A percentile compares a stretch with the other conserved stretches of the same genome.
phyloP scores from a whole-genome alignment of 1,284 basidiomycete species.

The Cryptococcus maquisensis region DNA sequence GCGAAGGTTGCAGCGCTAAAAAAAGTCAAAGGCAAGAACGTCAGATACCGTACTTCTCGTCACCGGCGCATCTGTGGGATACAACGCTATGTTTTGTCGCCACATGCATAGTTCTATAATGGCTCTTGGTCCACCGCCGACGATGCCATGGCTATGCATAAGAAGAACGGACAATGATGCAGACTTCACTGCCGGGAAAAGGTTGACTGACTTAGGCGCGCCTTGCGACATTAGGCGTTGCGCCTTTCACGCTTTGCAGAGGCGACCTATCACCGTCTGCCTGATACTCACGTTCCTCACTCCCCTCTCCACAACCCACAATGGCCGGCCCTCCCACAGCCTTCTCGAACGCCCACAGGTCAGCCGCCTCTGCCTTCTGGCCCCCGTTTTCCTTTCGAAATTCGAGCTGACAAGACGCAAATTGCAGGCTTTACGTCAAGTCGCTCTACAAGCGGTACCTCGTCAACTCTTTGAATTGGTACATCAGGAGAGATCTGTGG shows the following conservation, averaged over 20 bases:
- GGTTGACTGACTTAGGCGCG: background rate
- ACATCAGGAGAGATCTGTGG: slow-evolving; percentile 78
- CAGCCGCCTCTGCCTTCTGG: background rate
- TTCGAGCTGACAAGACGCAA: background rate
- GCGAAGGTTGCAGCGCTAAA: too few relatives aligned
- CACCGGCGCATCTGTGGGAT: too few relatives aligned
- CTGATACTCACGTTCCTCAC: background rate
- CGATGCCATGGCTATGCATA: too few relatives aligned
- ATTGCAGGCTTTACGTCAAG: slow-evolving; percentile 69
- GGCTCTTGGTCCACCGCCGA: too few relatives aligned
- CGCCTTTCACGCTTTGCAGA: background rate
- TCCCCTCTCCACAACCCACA: background rate
- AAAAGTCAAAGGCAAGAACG: background rate
- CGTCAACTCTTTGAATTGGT: slow-evolving; percentile 84
- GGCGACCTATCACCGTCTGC: background rate
- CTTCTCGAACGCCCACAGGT: slow-evolving; percentile 17
- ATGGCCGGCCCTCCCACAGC: slow-evolving; percentile 11
- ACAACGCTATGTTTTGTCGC: too few relatives aligned
- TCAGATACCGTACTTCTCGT: background rate
- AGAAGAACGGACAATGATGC: too few relatives aligned
- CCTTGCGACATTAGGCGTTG: background rate
- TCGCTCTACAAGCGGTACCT: slow-evolving; percentile 83
- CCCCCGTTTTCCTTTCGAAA: background rate
- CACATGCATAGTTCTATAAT: too few relatives aligned
- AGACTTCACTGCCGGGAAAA: too few relatives aligned